Evolutionary conservation across 352 stramenopile species (phyloP).

Genomic region (Bremia lactucae): DNA sequence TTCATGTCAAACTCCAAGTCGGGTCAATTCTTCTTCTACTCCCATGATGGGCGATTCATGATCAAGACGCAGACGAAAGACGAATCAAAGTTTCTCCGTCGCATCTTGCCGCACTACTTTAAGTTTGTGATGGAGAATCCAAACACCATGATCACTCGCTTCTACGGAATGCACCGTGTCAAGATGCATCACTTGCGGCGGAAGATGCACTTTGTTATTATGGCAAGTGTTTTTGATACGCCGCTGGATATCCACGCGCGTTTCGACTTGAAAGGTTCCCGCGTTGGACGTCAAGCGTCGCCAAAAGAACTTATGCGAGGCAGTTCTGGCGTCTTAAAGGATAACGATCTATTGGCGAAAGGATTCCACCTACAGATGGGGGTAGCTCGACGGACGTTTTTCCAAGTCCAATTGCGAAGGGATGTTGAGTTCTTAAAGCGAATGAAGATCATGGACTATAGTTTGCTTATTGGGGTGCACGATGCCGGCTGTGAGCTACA

Average conservation of each 20-base stretch:
- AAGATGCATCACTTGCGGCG: conserved; percentile 92
- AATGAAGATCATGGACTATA: conserved; percentile 95
- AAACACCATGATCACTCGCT: conserved; percentile 95
- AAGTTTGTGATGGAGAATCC: conserved; percentile 94
- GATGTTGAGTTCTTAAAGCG: conserved; percentile 86
- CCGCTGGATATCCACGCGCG: conserved; percentile 84
- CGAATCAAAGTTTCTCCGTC: conserved; percentile 96
- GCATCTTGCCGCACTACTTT: conserved; percentile 97
- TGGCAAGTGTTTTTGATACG: conserved; percentile 96
- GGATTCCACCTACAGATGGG: conserved; percentile 82
- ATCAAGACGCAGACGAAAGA: conserved; percentile 99
- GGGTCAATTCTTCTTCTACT: conserved; percentile 99
- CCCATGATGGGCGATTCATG: conserved; percentile 94
- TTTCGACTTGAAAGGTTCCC: conserved; percentile 88
- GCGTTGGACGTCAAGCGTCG: conserved; percentile 66
- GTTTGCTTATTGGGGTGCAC: conserved; percentile 87
- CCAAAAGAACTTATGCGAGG: conserved; percentile 52
- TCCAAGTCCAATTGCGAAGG: conserved; percentile 81
- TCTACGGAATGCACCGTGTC: conserved; percentile 96
- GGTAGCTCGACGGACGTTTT: conserved; percentile 48
- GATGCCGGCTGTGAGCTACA: conserved; percentile 54
- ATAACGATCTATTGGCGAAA: conserved; percentile 85
- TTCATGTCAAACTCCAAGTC: conserved; percentile 98
- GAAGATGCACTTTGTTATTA: conserved; percentile 93
- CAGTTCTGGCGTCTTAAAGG: conserved; percentile 75